phyloP scores from a whole-genome alignment of 139 green algal species.

The Asterochloris erici region DNA sequence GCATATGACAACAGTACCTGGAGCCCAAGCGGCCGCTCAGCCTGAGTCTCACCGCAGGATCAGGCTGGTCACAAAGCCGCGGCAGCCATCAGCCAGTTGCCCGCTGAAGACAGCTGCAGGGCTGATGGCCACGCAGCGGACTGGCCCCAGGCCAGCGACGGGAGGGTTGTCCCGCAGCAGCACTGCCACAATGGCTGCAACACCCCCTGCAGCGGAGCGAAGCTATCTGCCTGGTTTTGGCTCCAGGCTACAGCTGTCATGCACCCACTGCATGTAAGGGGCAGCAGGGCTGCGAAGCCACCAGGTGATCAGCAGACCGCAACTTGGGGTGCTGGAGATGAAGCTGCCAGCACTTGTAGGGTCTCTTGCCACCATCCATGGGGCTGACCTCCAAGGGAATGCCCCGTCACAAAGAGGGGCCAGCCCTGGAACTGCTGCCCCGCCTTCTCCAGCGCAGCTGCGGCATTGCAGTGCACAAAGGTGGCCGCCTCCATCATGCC shows the following conservation, averaged over 20 bases:
- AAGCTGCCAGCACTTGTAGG: not conserved
- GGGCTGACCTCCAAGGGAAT: slow-evolving; percentile 44
- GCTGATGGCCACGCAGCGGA: slow-evolving; percentile 40
- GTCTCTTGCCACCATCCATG: not conserved
- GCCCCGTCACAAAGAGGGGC: slow-evolving; percentile 48
- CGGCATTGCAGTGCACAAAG: slow-evolving; percentile 52
- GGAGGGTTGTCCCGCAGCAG: slow-evolving; percentile 38
- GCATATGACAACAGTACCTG: slow-evolving; percentile 4
- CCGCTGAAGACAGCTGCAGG: slow-evolving; percentile 45
- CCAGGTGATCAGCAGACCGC: not conserved
- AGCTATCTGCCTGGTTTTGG: too few relatives aligned
- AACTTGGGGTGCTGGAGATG: not conserved
- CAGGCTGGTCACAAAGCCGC: slow-evolving; percentile 36
- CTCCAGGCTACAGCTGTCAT: too few relatives aligned
- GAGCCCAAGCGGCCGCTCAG: not conserved
- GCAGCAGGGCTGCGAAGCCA: not conserved
- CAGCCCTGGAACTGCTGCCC: slow-evolving; percentile 37
- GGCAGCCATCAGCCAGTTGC: slow-evolving; percentile 28
- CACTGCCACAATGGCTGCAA: slow-evolving; percentile 40
- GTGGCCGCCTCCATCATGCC: slow-evolving; percentile 51
- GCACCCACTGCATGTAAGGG: not conserved
- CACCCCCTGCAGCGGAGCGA: slow-evolving; percentile 27
- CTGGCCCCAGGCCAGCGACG: slow-evolving; percentile 26
- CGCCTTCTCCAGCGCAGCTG: slow-evolving; percentile 33
- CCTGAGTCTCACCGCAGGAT: slow-evolving; percentile 20